Conservation (phyloP, 768 basidiomycete species). For the Boletales sp. region DNA sequence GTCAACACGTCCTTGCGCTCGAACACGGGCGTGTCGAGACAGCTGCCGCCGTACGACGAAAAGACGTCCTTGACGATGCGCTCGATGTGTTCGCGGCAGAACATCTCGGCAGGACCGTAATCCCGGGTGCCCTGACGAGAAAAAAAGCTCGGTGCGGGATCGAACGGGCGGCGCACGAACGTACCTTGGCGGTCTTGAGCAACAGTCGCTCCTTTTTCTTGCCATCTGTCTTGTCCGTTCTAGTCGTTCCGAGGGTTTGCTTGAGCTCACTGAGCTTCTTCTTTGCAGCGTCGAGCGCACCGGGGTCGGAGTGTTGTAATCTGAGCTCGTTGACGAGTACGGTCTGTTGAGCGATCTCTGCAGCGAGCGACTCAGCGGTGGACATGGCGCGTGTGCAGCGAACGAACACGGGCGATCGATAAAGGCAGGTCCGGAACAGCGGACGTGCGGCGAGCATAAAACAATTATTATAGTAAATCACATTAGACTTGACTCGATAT, state of each 20-base stretch:
- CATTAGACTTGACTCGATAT: conserved; percentile 18
- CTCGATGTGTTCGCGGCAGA: conserved; percentile 88
- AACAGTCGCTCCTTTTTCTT: conserved; percentile 70
- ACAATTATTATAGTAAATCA: conserved; percentile 9
- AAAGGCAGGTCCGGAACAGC: conserved; percentile 15
- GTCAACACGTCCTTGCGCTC: conserved; percentile 95
- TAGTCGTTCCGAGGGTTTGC: conserved; percentile 46
- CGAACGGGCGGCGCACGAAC: too few species aligned
- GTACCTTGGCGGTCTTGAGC: conserved; percentile 92
- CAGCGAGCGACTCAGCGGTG: conserved; percentile 42
- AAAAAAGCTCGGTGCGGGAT: too few species aligned
- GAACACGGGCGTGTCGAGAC: conserved; percentile 97
- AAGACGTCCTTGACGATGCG: conserved; percentile 84
- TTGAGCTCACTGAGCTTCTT: conserved; percentile 71
- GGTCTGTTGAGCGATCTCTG: conserved; percentile 55
- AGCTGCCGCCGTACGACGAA: conserved; percentile 82
- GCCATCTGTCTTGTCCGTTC: conserved; percentile 32
- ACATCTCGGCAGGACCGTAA: conserved; percentile 90
- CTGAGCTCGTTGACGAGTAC: conserved; percentile 60
- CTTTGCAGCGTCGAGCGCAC: conserved; percentile 56
- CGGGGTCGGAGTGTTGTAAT: conserved; percentile 48
- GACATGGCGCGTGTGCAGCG: conserved; percentile 35
- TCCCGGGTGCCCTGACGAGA: conserved; percentile 81
- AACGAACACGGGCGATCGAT: conserved; percentile 34
- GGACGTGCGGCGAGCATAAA: conserved; percentile 15